Evolutionary conservation across 1,284 basidiomycete genomes (phyloP).

Genomic region (Leccinum proliferum): DNA sequence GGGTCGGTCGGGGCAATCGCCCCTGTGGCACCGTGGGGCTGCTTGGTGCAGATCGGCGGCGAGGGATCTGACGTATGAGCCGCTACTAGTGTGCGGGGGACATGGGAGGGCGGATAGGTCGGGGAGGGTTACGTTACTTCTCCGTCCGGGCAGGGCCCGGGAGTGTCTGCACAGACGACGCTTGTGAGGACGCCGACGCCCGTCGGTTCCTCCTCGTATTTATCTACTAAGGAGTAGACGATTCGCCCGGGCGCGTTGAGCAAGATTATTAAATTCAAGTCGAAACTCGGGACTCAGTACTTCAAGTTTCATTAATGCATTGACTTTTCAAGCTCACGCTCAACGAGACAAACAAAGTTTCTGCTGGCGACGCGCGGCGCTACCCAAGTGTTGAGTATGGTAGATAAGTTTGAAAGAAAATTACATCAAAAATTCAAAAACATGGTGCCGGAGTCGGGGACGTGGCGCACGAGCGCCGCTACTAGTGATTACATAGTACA

Average conservation of each 20-base stretch:
- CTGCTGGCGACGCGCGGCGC: too few relatives aligned
- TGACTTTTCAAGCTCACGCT: too few relatives aligned
- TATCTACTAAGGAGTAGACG: background rate
- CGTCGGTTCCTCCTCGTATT: conserved; percentile 3
- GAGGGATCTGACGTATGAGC: conserved; percentile 49
- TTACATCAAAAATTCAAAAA: too few relatives aligned
- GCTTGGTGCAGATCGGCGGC: conserved; percentile 41
- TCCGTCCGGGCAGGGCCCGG: conserved; percentile 7
- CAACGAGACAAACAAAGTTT: too few relatives aligned
- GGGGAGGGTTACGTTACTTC: conserved; percentile 41
- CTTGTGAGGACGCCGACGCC: background rate
- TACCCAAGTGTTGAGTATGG: too few relatives aligned
- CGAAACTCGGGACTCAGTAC: too few relatives aligned
- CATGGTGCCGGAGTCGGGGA: too few relatives aligned
- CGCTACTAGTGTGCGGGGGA: conserved; percentile 45
- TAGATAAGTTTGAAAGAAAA: too few relatives aligned
- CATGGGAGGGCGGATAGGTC: conserved; percentile 43
- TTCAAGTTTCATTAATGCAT: too few relatives aligned
- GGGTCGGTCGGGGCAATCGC: conserved; percentile 35
- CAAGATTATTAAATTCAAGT: too few relatives aligned
- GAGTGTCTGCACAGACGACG: background rate
- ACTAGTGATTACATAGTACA: too few relatives aligned
- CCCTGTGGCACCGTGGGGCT: conserved; percentile 32
- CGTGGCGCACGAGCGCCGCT: too few relatives aligned
- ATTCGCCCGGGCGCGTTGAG: background rate